These are phyloP conservation scores for Cercospora janseana DNA, from an alignment of 2,329 filamentous ascomycete genomes.

Conservation along the genomic window DNA sequence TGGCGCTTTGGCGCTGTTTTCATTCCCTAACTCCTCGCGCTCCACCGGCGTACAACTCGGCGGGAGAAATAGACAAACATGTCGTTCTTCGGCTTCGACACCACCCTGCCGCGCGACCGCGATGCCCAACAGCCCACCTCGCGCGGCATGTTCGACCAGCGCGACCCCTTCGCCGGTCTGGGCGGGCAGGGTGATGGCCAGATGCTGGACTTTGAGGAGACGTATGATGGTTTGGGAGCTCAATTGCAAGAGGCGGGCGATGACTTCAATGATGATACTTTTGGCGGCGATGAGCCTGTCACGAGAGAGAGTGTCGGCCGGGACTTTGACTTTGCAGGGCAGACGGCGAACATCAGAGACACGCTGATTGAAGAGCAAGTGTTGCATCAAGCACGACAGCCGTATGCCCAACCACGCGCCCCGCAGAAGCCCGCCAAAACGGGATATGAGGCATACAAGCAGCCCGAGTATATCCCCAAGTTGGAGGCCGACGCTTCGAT, in stretches of 20 bases:
- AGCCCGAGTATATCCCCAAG: conserved; percentile 80
- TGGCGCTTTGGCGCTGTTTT: conserved; percentile 7
- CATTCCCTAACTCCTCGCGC: background rate
- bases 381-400: conserved; percentile 73
- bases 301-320: conserved; percentile 65
- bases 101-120: conserved; percentile 60
- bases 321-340: conserved; percentile 96
- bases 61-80: conserved; percentile 41
- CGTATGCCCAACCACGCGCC: conserved; percentile 43
- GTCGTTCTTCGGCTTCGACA: conserved; percentile 92
- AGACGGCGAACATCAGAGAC: conserved; percentile 80
- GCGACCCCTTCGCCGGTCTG: conserved; percentile 83
- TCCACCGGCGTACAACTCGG: background rate
- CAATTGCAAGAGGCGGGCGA: conserved; percentile 89
- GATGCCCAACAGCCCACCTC: conserved; percentile 46
- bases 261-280: conserved; percentile 95
- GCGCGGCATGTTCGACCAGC: conserved; percentile 69
- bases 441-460: conserved; percentile 89
- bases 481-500: conserved; percentile 90
- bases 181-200: conserved; percentile 52
- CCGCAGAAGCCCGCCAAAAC: conserved; percentile 63
- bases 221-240: conserved; percentile 91
- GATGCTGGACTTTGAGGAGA: conserved; percentile 88
- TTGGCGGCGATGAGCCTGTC: conserved; percentile 54
- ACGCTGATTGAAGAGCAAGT: conserved; percentile 89